Evolutionary conservation across 768 basidiomycete genomes (phyloP), one percentile per base, ranked within the genome.

Genomic region (Auricularia cornea): DNA sequence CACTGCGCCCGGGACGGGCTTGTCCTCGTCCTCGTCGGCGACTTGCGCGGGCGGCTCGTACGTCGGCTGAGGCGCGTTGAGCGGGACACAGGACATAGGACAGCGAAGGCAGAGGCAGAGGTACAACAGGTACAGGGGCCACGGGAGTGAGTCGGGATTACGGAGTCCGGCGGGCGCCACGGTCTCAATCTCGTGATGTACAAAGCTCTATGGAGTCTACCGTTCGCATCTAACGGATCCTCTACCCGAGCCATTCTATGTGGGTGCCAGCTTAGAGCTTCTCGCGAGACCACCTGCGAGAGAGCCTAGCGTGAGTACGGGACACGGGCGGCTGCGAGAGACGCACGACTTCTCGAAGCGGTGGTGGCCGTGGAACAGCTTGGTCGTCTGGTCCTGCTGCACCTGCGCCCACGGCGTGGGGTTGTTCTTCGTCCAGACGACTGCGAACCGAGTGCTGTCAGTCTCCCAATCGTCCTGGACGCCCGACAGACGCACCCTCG

Each of bases 381-480:
- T 93, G 61, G 82, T 89, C 67, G 83, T 83, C 75, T 94, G 85
- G 70, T 87, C 80, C 41, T 81, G 85, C 72, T 89, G 81, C 72
- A 94, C 82, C 63, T 83, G 81, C 76, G 91, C 90, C 90, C 90
- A 94, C n/a, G 93, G 93, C 26, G 86, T 86, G 38, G 92, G 92
- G 80, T 95, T 94, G 73, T 70, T 73, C 73, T 77, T 82, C 68
- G 84, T 81, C 85, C 85, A 86, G 63, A 85, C 73, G 62, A 85
- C 83, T 84, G 63, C 3, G 62, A n/a, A n/a, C 2, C n/a, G 35
- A 48, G 26, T 35, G 14, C 23, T 3, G 35, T 60, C 69, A 65
- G 64, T 38, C 57, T 59, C 59, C 33, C 30, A n/a, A 59, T 33
- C 60, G 31, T 38, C n/a, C 32, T 29, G n/a, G 60, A 41, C 48